phyloP scores from a whole-genome alignment of 1,284 basidiomycete species.

The Malassezia nana region DNA sequence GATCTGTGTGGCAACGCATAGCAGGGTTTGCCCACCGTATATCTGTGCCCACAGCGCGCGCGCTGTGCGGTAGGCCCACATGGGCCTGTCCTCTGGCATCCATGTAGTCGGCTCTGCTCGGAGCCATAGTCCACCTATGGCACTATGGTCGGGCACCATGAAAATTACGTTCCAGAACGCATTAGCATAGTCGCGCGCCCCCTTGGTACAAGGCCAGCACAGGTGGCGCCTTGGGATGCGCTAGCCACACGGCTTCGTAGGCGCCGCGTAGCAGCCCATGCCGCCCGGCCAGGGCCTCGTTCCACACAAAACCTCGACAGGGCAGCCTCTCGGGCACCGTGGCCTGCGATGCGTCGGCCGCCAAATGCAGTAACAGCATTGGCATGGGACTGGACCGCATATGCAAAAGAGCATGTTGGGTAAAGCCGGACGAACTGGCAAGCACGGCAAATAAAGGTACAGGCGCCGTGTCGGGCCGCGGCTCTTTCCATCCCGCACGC shows the following conservation, averaged over 20 bases:
- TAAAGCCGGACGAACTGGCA: constrained; percentile 24
- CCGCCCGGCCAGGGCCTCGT: constrained; percentile 8
- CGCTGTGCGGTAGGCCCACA: background rate
- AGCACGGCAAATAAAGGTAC: constrained; percentile 7
- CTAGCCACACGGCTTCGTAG: constrained; percentile 7
- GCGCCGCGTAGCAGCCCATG: constrained; percentile 7
- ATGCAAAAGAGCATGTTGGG: constrained; percentile 26
- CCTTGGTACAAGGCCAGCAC: background rate
- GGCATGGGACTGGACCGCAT: constrained; percentile 24
- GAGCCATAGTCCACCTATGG: background rate
- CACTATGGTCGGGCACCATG: constrained; percentile 1
- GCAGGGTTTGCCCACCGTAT: background rate
- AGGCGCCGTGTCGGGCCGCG: background rate
- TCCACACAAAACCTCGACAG: constrained; percentile 17
- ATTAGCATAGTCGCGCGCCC: constrained; percentile 2
- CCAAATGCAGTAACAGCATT: constrained; percentile 25
- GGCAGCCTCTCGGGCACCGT: background rate
- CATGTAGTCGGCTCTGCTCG: constrained; percentile 1
- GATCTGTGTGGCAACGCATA: background rate
- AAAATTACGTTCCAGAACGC: background rate
- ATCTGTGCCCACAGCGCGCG: background rate
- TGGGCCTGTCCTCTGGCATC: background rate
- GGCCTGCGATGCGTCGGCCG: background rate
- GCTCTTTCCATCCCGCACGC: constrained; percentile 16
- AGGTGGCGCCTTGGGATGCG: background rate